Conservation (phyloP, 78 protist genomes). For the Dictyostelium capitatum region DNA sequence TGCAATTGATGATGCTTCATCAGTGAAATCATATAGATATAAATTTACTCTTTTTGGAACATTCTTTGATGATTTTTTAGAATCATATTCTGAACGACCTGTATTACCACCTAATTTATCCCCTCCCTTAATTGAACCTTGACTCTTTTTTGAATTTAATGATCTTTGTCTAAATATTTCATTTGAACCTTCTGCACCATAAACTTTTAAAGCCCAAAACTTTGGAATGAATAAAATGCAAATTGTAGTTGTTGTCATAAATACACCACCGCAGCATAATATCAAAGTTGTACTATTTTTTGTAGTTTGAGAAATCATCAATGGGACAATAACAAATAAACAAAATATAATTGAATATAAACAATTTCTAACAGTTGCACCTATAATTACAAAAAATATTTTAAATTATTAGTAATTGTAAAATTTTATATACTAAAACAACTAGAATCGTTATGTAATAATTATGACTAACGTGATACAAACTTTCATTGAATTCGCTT, state of each 20-base stretch:
- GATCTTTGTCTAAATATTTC: conserved; percentile 1
- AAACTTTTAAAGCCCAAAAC: background rate
- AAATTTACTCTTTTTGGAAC: conserved; percentile 3
- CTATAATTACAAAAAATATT: too few relatives aligned
- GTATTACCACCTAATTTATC: too few relatives aligned
- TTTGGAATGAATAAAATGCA: conserved; percentile 24
- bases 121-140: background rate
- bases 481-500: conserved; percentile 57
- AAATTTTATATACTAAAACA: too few relatives aligned
- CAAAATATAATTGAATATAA: background rate
- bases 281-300: background rate
- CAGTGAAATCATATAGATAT: background rate
- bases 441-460: too few relatives aligned
- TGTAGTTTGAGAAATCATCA: conserved; percentile 7
- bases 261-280: conserved; percentile 7
- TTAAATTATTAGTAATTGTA: too few relatives aligned
- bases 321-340: background rate
- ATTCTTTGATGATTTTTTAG: background rate
- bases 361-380: background rate
- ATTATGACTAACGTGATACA: too few relatives aligned
- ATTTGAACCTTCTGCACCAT: conserved; percentile 21
- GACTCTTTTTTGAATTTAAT: background rate
- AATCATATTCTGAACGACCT: background rate
- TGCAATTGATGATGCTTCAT: background rate
- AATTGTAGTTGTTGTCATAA: background rate